Base-by-base conservation (phyloP, 352 stramenopile genomes). In the Pythium myriotylum region DNA sequence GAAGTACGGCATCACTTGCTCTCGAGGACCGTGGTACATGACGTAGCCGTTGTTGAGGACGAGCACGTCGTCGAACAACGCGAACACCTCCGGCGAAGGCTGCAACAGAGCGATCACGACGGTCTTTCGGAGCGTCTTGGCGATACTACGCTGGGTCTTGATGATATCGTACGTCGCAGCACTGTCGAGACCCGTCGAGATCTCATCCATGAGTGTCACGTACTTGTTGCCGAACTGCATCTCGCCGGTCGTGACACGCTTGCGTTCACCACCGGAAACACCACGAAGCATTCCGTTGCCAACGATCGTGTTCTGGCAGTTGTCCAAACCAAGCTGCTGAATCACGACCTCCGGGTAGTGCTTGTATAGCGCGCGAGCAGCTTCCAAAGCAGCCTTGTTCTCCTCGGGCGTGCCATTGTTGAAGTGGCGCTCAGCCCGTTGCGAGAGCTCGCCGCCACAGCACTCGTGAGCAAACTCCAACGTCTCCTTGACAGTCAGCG, bases 151-250 rank as follows among this genome's bases (percentile, higher is more conserved):
- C 10, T 95, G 53, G 9, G 40, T 62, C 43, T 54, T 62, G 62
- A 89, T 75, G 64, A 98, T 97, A 59, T 97, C 91, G 61, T 80
- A 96, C 2, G 91, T 96, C 6, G 89, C 92, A 1, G 87, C 82
- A 39, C 79, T 86, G 74, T 98, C 92, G 8, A 98, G 74, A 2
- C 94, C 94, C 29, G 90, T 98, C 47, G 75, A 92, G 63, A 98
- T 96, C 73, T 95, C 84, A 67, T 98, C 92, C 67, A 86, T 84
- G 47, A 92, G n/a, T n/a, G n/a, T n/a, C n/a, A n/a, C n/a, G n/a
- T n/a, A n/a, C n/a, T n/a, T n/a, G n/a, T n/a, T n/a, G n/a, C n/a
- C n/a, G n/a, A n/a, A n/a, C n/a, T n/a, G n/a, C n/a, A n/a, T n/a
- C n/a, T n/a, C n/a, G n/a, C n/a, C n/a, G n/a, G n/a, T n/a, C n/a